Conservation (phyloP, 2,329 filamentous ascomycete species). For the Ploettnerulaceae sp. region DNA sequence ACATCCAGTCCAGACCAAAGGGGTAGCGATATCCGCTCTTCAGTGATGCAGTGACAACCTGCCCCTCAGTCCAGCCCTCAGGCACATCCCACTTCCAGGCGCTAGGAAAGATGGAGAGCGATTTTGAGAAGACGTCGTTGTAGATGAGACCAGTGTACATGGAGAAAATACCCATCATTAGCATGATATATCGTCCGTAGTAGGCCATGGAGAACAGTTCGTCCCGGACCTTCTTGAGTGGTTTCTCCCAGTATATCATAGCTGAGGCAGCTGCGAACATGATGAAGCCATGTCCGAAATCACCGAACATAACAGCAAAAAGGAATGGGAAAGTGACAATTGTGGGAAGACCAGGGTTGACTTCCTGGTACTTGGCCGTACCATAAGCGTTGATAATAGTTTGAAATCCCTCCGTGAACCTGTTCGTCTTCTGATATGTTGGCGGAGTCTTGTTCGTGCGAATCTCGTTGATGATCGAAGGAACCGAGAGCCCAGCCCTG, state of each 20-base stretch:
- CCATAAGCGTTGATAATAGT: constrained; percentile 99
- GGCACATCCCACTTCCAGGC: constrained; percentile 73
- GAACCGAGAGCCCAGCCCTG: constrained; percentile 89
- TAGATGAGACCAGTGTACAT: constrained; percentile 97
- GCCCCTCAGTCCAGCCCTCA: constrained; percentile 58
- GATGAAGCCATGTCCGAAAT: constrained; percentile 87
- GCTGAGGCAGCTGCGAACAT: constrained; percentile 79
- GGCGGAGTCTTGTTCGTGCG: constrained; percentile 95
- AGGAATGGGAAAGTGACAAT: constrained; percentile 99
- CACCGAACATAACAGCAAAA: constrained; percentile 99
- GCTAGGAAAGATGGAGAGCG: constrained; percentile 81
- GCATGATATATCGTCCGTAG: constrained; percentile 96
- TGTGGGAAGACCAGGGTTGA: constrained; percentile 92
- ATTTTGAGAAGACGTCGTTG: constrained; percentile 95
- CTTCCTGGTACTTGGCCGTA: constrained; percentile 93
- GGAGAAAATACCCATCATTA: constrained; percentile 97
- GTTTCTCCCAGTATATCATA: constrained; percentile 97
- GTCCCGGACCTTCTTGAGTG: constrained; percentile 84
- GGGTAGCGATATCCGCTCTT: constrained; percentile 79
- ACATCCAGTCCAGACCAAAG: constrained; percentile 92
- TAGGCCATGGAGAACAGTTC: constrained; percentile 98
- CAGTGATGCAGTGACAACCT: constrained; percentile 61
- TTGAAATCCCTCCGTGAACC: constrained; percentile 96
- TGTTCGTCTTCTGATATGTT: constrained; percentile 97
- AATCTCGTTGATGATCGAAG: constrained; percentile 98